Conservation (phyloP, 148 eudicot genomes). For the Mesembryanthemum crystallinum region DNA sequence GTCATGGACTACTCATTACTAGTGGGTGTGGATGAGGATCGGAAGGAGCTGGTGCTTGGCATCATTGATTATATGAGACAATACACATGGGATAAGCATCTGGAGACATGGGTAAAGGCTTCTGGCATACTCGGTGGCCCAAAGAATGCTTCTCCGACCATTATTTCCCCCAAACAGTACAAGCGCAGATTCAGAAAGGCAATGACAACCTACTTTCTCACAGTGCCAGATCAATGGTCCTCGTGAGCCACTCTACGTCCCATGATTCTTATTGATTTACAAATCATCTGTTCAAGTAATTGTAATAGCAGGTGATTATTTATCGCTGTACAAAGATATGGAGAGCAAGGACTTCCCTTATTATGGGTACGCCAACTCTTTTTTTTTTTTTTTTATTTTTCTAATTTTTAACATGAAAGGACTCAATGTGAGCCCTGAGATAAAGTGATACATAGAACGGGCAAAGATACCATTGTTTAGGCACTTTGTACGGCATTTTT, state of each 20-base stretch:
- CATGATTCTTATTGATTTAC: constrained; percentile 12
- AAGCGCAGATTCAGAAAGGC: constrained; percentile 94
- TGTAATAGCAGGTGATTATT: constrained; percentile 7
- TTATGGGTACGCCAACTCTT: background rate
- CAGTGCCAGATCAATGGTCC: constrained; percentile 95
- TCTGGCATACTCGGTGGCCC: constrained; percentile 95
- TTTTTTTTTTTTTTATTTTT: background rate
- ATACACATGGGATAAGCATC: constrained; percentile 97
- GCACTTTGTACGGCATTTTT: constrained; percentile 4
- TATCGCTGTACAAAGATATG: background rate
- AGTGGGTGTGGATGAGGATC: constrained; percentile 90
- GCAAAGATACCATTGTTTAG: constrained; percentile 5
- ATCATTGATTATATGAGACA: constrained; percentile 94
- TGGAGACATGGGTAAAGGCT: constrained; percentile 99
- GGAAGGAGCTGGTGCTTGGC: constrained; percentile 81
- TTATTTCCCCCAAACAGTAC: constrained; percentile 87
- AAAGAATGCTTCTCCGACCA: constrained; percentile 81
- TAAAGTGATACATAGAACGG: background rate
- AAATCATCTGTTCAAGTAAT: constrained; percentile 14
- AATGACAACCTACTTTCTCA: constrained; percentile 88
- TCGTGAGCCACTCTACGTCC: constrained; percentile 21
- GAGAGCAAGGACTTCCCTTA: background rate
- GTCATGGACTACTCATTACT: constrained; percentile 95
- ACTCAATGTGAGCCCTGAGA: constrained; percentile 16
- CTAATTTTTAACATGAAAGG: background rate